Evolutionary conservation across 2,329 filamentous ascomycete genomes (phyloP), one percentile per base, ranked within the genome.

Genomic region (Fusarium chlamydosporum): DNA sequence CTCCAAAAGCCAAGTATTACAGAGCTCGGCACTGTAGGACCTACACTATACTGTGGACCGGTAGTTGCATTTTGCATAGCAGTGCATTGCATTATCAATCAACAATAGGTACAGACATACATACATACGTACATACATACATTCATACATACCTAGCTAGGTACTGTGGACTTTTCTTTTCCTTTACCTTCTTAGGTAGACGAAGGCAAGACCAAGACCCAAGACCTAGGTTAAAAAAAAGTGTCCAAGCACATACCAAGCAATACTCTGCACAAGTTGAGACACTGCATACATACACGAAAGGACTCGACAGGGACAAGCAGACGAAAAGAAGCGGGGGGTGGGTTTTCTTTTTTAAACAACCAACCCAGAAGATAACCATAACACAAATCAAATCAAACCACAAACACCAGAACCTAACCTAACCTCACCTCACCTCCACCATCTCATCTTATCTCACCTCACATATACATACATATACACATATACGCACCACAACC

Each of bases 291-390:
- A 48, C 31, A 48, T 23, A 26, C 38, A 41, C 38, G 59, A 61
- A 58, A 64, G 58, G 58, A 26, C 38, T 23, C 38, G 59, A 61
- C 61, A 64, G 58, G 58, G 50, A 56, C 42, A 50, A 46, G 37
- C 47, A 38, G 46, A 56, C 52, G 23, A 62, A 46, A 61, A 61
- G 48, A 63, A 62, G 60, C 57, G 48, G 58, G 59, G 51, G 46
- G 43, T 40, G 52, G 47, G 45, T 63, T 29, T 47, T 29, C 29
- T 35, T 55, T 23, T 23, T 47, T 51, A 51, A 51, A 51, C 47
- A 26, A 29, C 38, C 47, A 20, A 45, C 43, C 18, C 42, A 55
- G 48, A 48, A 54, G 55, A 51, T 51, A 51, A 45, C 42, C 27
- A 45, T 29, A 29, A 38, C 47, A 50, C 34, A 50, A 23, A 23